These are phyloP conservation scores for Pseudocercospora cruenta DNA, from an alignment of 2,329 filamentous ascomycete genomes.

Conservation along the genomic window DNA sequence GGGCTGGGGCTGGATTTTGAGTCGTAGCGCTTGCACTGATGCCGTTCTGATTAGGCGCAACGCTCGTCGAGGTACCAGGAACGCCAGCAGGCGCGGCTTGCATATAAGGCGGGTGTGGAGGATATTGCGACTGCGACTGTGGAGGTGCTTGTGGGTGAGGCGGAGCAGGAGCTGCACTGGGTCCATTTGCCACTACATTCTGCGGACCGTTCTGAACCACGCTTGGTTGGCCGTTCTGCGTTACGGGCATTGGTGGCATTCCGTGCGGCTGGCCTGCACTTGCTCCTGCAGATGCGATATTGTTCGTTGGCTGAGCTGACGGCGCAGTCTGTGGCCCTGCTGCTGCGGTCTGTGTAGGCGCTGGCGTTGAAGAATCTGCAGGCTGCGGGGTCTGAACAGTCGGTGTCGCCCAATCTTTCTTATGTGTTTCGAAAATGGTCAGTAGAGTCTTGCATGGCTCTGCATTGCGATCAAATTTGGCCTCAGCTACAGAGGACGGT, in stretches of 20 bases:
- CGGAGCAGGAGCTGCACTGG: background rate
- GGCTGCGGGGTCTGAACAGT: background rate
- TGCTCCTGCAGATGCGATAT: background rate
- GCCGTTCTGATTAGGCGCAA: background rate
- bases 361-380: slow-evolving; percentile 1
- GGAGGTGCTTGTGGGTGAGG: background rate
- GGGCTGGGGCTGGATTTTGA: background rate
- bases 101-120: background rate
- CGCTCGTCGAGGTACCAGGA: background rate
- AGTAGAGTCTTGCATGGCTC: slow-evolving; percentile 19
- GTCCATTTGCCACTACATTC: background rate
- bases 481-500: background rate
- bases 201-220: background rate
- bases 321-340: background rate
- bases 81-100: background rate
- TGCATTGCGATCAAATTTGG: slow-evolving; percentile 9
- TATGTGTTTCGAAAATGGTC: slow-evolving; percentile 7
- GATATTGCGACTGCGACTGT: background rate
- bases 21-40: background rate
- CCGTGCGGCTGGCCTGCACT: background rate
- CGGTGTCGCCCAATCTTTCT: background rate
- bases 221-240: background rate
- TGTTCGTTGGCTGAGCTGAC: background rate
- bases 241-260: background rate
- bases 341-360: background rate